Evolutionary conservation across 768 basidiomycete genomes (phyloP), one percentile per base, ranked within the genome.

Genomic region (Tremella fuciformis): DNA sequence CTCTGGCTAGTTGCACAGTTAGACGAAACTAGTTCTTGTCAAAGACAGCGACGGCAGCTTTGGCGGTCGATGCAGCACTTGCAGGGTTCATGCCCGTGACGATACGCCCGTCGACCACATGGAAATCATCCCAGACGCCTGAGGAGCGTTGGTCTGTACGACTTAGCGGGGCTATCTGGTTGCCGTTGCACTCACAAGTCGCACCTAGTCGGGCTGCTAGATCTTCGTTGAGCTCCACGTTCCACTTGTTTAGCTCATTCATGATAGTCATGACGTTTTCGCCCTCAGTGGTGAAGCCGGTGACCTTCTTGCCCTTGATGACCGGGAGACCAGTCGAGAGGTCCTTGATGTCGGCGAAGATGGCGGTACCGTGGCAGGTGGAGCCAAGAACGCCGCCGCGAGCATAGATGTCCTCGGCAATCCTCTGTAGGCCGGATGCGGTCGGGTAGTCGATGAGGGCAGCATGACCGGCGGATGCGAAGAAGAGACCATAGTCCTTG

Each of bases 361-460:
- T 55, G 13, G 53, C 53, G 16, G 53, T 38, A 3, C 53, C 53
- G 53, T 55, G 53, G 44, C 53, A 55, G 34, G 44, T 41, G 18
- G 53, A 42, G 8, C 39, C 53, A 40, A 55, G 39, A 8, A 55
- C 44, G 6, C 53, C 53, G 8, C 53, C 53, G 13, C 2, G 22
- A 2, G 39, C 13, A 21, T 41, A 55, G 41, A 55, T 40, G 9
- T 55, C 21, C 15, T 16, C n/a, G 22, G 53, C 53, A 8, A 55
- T 44, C 25, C 44, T 41, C 22, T 55, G 53, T 13, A 55, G 41
- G 53, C 22, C 26, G 18, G 39, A 2, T 8, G 53, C 53, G 22
- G 38, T 55, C 8, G 53, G 53, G 21, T 55, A 55, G 41, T 55
- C 53, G 53, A 55, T 41, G 19, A 55, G 42, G 21, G 53, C 53